phyloP scores from a whole-genome alignment of 768 basidiomycete species.

The Pleurotus cornucopiae region DNA sequence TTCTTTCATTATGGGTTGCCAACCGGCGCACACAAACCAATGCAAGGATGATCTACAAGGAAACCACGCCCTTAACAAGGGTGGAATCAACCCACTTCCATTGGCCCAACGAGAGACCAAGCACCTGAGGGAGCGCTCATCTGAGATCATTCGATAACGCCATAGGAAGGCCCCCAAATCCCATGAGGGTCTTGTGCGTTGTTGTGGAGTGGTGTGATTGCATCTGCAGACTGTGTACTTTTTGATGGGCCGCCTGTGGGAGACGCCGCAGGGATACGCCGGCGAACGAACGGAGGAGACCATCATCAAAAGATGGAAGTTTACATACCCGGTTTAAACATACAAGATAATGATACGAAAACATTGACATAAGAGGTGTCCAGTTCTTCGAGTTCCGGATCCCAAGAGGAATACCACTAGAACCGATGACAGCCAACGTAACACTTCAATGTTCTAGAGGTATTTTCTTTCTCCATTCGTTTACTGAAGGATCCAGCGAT shows the following conservation, averaged over 20 bases:
- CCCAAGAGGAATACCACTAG: background rate
- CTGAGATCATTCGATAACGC: background rate
- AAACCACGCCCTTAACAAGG: too few species aligned
- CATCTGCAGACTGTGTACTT: background rate
- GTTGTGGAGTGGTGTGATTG: background rate
- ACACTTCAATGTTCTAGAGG: background rate
- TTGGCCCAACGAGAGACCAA: too few species aligned
- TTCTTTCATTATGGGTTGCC: background rate
- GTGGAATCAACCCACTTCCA: too few species aligned
- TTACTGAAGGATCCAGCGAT: conserved; percentile 67
- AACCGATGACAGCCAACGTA: background rate
- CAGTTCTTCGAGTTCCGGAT: background rate
- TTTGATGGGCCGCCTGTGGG: background rate
- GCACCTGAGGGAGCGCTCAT: background rate
- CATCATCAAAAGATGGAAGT: background rate
- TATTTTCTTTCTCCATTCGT: conserved; percentile 16
- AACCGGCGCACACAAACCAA: background rate
- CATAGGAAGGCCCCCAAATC: background rate
- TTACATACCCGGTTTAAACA: background rate
- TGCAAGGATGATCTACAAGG: too few species aligned
- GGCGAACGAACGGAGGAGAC: background rate
- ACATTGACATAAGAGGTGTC: background rate
- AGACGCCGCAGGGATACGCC: background rate
- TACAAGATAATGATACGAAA: background rate
- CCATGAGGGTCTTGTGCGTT: background rate